Conservation (phyloP, 192 early-diverging fungal genomes). For the Coemansia sp. region DNA sequence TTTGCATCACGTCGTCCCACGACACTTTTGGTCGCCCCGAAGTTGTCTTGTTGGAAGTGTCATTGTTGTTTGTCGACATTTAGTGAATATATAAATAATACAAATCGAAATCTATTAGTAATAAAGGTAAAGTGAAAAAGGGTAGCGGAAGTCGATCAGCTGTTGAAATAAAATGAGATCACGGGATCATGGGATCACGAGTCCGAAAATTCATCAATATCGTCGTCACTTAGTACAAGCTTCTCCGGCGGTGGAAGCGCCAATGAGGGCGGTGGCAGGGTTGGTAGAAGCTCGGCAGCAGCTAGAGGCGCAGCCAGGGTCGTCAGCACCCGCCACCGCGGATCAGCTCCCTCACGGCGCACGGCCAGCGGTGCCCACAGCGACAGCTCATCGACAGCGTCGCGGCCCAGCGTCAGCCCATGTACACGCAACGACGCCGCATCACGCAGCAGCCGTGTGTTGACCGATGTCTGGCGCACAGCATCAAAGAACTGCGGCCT, state of each 20-base stretch:
- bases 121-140: not conserved
- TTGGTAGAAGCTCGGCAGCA: conserved; percentile 2
- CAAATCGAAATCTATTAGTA: not conserved
- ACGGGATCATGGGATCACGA: conserved; percentile 9
- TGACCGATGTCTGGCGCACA: conserved; percentile 12
- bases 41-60: not conserved
- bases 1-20: conserved; percentile 2
- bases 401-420: conserved; percentile 10
- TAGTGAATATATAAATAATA: not conserved
- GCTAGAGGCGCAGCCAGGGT: not conserved
- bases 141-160: not conserved
- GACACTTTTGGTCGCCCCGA: conserved; percentile 7
- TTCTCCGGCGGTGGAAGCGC: conserved; percentile 12
- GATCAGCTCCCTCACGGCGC: not conserved
- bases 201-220: conserved; percentile 49
- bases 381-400: conserved; percentile 19
- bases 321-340: not conserved
- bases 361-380: conserved; percentile 24
- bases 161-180: not conserved
- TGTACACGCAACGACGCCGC: conserved; percentile 14
- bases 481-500: conserved; percentile 41
- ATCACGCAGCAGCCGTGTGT: conserved; percentile 9
- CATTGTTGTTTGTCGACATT: conserved; percentile 7
- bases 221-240: conserved; percentile 47
- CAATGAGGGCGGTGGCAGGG: not conserved